Conservation (phyloP, 2,329 filamentous ascomycete species). For the Exophiala alcalophila region DNA sequence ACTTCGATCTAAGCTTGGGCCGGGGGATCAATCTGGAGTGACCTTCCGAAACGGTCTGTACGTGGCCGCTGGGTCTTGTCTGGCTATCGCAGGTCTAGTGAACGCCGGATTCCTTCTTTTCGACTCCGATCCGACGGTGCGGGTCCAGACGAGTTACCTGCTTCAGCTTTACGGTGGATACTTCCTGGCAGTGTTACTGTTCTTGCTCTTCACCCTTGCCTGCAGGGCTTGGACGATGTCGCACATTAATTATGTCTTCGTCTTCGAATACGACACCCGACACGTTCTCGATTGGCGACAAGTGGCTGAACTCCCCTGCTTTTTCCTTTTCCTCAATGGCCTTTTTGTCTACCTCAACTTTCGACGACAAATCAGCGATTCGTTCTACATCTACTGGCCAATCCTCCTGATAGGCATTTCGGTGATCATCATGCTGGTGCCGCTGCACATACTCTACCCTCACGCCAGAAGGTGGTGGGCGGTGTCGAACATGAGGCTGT, state of each 20-base stretch:
- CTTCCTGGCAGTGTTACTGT: constrained; percentile 76
- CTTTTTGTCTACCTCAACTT: constrained; percentile 90
- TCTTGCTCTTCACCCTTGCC: constrained; percentile 79
- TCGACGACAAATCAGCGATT: constrained; percentile 60
- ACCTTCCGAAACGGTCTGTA: constrained; percentile 63
- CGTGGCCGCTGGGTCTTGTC: constrained; percentile 65
- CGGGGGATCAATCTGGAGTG: constrained; percentile 57
- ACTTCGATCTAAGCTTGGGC: constrained; percentile 67
- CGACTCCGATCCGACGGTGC: constrained; percentile 49
- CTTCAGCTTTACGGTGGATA: constrained; percentile 88
- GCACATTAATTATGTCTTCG: constrained; percentile 94
- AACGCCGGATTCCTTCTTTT: constrained; percentile 54
- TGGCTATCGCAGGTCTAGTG: constrained; percentile 63
- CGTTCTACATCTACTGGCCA: constrained; percentile 81
- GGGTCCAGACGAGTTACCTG: constrained; percentile 62
- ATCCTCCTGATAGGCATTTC: constrained; percentile 72
- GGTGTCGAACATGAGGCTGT: constrained; percentile 83
- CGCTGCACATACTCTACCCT: constrained; percentile 70
- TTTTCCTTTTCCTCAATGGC: constrained; percentile 72
- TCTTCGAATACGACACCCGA: constrained; percentile 91
- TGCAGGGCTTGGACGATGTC: constrained; percentile 77
- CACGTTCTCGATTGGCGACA: constrained; percentile 87
- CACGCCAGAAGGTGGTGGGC: constrained; percentile 79
- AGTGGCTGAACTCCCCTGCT: constrained; percentile 78
- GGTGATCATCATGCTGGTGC: constrained; percentile 68